phyloP scores from a whole-genome alignment of 768 basidiomycete genomes.

The Podaxis sp. region DNA sequence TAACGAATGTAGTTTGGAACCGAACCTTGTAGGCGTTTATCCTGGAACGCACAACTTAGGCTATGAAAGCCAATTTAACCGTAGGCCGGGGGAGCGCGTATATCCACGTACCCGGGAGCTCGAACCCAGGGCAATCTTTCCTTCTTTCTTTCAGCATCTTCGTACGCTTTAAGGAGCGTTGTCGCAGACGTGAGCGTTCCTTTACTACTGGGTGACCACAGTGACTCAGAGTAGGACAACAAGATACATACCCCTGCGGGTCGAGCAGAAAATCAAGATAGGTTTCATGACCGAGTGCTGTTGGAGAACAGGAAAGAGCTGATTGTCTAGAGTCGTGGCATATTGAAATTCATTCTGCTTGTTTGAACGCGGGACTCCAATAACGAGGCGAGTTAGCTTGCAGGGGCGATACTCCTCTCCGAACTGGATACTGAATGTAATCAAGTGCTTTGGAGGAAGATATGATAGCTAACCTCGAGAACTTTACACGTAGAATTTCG shows the following conservation, averaged over 20 bases:
- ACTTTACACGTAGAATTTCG: constrained; percentile 50
- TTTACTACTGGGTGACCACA: constrained; percentile 20
- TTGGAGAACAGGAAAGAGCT: constrained; percentile 71
- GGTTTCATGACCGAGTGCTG: constrained; percentile 79
- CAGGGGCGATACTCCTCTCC: constrained; percentile 92
- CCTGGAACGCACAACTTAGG: constrained; percentile 54
- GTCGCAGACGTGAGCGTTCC: constrained; percentile 72
- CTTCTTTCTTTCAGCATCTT: constrained; percentile 49
- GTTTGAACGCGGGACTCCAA: constrained; percentile 63
- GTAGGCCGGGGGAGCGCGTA: no score
- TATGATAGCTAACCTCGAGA: constrained; percentile 53
- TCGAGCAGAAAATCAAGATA: constrained; percentile 85
- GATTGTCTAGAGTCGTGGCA: constrained; percentile 65
- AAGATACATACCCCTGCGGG: constrained; percentile 66
- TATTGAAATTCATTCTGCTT: constrained; percentile 82
- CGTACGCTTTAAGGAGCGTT: constrained; percentile 71
- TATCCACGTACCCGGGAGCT: no score
- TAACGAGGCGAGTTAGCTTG: constrained; percentile 69
- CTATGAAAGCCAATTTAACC: constrained; percentile 32
- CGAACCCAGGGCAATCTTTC: constrained; percentile 67
- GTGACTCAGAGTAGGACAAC: background rate
- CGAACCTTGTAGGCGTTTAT: constrained; percentile 64
- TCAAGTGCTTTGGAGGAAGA: background rate
- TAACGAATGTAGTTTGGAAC: constrained; percentile 16
- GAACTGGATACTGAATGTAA: constrained; percentile 52